Evolutionary conservation across 108 stramenopile genomes (phyloP).

Genomic region (Nannochloropsis salina): DNA sequence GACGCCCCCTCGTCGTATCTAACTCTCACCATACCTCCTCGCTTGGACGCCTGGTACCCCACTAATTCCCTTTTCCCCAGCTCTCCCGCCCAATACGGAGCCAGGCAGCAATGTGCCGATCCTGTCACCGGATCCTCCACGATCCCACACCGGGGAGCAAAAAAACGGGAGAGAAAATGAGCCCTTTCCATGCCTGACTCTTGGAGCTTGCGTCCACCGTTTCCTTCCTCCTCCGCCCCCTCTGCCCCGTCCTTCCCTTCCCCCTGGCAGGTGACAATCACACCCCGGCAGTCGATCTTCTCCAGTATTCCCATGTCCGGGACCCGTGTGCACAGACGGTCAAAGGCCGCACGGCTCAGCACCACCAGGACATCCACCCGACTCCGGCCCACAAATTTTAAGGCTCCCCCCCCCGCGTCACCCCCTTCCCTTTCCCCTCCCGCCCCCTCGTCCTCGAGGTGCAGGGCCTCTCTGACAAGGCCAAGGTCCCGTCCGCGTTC

Average conservation of each 20-base stretch:
- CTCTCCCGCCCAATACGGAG: slow-evolving; percentile 76
- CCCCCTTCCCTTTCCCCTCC: not conserved
- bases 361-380: slow-evolving; percentile 48
- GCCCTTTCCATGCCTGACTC: not conserved
- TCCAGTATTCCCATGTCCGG: slow-evolving; percentile 32
- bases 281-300: slow-evolving; percentile 38
- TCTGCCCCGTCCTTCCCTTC: too few relatives aligned
- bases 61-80: slow-evolving; percentile 63
- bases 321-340: slow-evolving; percentile 5
- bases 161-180: slow-evolving; percentile 78
- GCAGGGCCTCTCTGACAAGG: not conserved
- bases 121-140: slow-evolving; percentile 97
- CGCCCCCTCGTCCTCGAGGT: not conserved
- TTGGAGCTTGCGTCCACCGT: too few relatives aligned
- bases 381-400: slow-evolving; percentile 46
- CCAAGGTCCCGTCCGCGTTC: not conserved
- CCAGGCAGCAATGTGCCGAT: slow-evolving; percentile 82
- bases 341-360: slow-evolving; percentile 32
- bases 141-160: slow-evolving; percentile 85
- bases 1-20: slow-evolving; percentile 7
- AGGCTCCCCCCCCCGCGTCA: not conserved
- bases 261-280: slow-evolving; percentile 37
- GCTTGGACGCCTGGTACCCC: slow-evolving; percentile 74
- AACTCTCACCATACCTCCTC: slow-evolving; percentile 61
- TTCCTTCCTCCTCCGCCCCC: not conserved